A percentile compares a stretch with the other conserved stretches of the same genome.
Conservation (phyloP, 495 filamentous ascomycete species). For the Talaromyces trachyspermus region DNA sequence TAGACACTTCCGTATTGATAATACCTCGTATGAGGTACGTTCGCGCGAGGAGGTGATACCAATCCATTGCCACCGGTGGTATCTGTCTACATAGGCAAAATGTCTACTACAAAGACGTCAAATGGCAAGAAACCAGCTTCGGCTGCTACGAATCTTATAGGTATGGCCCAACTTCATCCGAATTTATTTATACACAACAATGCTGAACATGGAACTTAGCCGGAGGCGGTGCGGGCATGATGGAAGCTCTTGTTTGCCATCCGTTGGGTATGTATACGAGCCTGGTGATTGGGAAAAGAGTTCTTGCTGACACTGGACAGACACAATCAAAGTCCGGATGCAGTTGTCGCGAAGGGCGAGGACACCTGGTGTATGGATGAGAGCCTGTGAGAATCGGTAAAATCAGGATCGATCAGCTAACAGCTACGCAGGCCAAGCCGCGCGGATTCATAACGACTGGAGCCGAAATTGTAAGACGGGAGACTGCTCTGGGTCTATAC, state of each 20-base stretch:
- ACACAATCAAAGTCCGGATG: conserved; percentile 99
- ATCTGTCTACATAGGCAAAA: conserved; percentile 32
- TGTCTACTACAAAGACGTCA: conserved; percentile 57
- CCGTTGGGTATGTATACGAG: conserved; percentile 71
- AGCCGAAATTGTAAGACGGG: conserved; percentile 74
- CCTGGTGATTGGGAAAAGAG: not conserved
- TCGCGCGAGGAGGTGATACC: too few species aligned
- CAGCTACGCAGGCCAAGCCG: conserved; percentile 51
- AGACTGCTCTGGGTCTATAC: conserved; percentile 89
- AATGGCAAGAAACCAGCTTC: conserved; percentile 74
- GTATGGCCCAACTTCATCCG: conserved; percentile 42
- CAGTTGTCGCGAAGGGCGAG: conserved; percentile 85
- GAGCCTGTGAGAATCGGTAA: not conserved
- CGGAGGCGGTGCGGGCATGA: conserved; percentile 97
- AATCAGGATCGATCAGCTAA: too few species aligned
- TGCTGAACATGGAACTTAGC: conserved; percentile 42
- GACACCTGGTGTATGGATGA: conserved; percentile 61
- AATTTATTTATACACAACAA: not conserved
- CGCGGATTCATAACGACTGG: conserved; percentile 87
- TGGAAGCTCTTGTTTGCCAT: conserved; percentile 96
- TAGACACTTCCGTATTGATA: too few species aligned
- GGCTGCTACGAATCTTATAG: conserved; percentile 88
- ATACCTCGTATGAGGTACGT: too few species aligned
- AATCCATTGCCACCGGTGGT: too few species aligned
- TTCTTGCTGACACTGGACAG: conserved; percentile 33